These are phyloP conservation scores for Fusarium falciforme DNA, from an alignment of 2,329 filamentous ascomycete genomes.

Conservation along the genomic window DNA sequence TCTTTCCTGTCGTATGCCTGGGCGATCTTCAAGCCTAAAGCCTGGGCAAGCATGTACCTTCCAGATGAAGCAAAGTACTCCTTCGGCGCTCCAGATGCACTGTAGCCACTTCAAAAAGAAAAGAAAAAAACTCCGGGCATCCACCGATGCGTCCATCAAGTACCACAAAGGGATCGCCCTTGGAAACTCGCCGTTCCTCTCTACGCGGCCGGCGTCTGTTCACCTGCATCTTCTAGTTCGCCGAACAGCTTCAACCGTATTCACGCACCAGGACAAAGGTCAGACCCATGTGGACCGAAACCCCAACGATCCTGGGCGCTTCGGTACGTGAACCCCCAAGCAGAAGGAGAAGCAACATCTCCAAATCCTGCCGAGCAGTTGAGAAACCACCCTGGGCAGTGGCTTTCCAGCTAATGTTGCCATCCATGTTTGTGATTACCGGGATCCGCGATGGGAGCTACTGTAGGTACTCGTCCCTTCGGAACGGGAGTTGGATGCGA, in stretches of 20 bases:
- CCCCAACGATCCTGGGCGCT: neutral
- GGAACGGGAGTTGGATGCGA: conserved; percentile 14
- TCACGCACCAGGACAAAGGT: neutral
- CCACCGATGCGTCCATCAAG: neutral
- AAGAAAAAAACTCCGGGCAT: neutral
- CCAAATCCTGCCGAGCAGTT: neutral
- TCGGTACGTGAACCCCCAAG: neutral
- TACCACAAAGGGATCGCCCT: neutral
- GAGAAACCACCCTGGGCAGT: neutral
- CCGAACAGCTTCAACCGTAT: neutral
- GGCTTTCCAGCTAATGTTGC: neutral
- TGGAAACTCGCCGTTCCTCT: neutral
- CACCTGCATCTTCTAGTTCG: neutral
- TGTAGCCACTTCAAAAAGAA: neutral
- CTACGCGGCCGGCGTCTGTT: neutral
- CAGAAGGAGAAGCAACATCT: neutral
- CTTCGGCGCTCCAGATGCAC: neutral
- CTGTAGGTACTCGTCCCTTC: conserved; percentile 19
- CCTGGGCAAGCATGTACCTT: conserved; percentile 31
- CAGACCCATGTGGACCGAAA: neutral
- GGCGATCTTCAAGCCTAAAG: conserved; percentile 11
- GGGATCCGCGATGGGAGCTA: conserved; percentile 16
- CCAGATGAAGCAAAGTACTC: conserved; percentile 2
- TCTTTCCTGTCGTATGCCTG: neutral
- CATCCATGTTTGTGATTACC: neutral